phyloP scores from a whole-genome alignment of 169 alveolate genomes.

The Neospora caninum region DNA sequence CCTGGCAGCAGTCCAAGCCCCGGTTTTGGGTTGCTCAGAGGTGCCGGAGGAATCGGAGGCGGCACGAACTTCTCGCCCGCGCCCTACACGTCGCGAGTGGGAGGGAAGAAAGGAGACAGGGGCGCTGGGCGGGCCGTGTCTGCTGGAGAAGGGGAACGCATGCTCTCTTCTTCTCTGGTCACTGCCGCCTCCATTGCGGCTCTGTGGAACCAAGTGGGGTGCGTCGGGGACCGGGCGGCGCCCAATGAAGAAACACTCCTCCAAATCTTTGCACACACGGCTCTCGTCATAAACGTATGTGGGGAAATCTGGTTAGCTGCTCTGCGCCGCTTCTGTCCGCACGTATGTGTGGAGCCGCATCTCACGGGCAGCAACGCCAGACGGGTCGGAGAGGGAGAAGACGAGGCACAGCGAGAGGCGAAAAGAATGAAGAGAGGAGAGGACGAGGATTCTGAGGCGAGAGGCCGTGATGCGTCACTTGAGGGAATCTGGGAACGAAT shows the following conservation, averaged over 20 bases:
- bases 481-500: background rate
- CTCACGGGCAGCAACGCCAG: background rate
- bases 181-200: background rate
- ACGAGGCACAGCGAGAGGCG: background rate
- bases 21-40: background rate
- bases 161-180: background rate
- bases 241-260: slow-evolving; percentile 46
- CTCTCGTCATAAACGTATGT: slow-evolving; percentile 40
- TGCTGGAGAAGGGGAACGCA: background rate
- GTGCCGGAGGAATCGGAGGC: background rate
- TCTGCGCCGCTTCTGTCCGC: background rate
- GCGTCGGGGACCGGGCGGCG: slow-evolving; percentile 52
- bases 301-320: slow-evolving; percentile 56
- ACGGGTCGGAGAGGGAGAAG: background rate
- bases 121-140: background rate
- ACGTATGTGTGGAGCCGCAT: background rate
- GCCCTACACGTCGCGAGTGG: background rate
- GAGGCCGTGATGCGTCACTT: background rate
- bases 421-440: background rate
- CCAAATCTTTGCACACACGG: slow-evolving; percentile 44
- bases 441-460: background rate
- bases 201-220: slow-evolving; percentile 23
- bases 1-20: background rate
- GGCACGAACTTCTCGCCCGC: background rate
- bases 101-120: background rate